Percentiles rank a stretch among this genome's conserved stretches.
These are phyloP conservation scores for Neonectria coccinea DNA, from an alignment of 2,329 filamentous ascomycete species.

Conservation along the genomic window DNA sequence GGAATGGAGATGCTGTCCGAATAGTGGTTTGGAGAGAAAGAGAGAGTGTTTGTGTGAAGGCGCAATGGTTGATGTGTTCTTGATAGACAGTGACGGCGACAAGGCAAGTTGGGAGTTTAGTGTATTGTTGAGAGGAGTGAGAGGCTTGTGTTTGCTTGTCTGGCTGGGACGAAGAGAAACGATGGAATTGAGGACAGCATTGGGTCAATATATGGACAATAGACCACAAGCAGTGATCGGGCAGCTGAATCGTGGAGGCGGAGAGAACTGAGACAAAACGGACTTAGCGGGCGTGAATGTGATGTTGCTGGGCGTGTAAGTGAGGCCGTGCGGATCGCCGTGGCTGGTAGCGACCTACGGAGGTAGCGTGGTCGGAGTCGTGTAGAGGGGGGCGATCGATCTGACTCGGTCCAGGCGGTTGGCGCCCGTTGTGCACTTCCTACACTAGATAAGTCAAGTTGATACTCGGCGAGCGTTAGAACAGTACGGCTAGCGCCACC, in stretches of 20 bases:
- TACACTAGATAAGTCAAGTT: too few relatives aligned
- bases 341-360: neutral
- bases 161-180: conserved; percentile 1
- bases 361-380: conserved; percentile 4
- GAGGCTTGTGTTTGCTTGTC: conserved; percentile 13
- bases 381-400: conserved; percentile 4
- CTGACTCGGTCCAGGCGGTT: conserved; percentile 19
- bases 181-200: neutral
- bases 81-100: neutral
- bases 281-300: conserved; percentile 3
- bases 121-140: neutral
- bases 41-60: neutral
- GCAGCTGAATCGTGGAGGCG: neutral
- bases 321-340: conserved; percentile 10
- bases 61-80: neutral
- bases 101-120: neutral
- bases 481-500: conserved; percentile 13
- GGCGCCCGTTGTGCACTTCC: neutral
- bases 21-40: neutral
- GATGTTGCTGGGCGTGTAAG: conserved; percentile 13
- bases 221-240: neutral
- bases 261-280: conserved; percentile 14
- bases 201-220: conserved; percentile 9
- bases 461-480: conserved; percentile 15
- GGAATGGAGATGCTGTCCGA: neutral